These are phyloP conservation scores for Leccinum olivaceopallidum DNA, from an alignment of 768 basidiomycete genomes.

Conservation along the genomic window DNA sequence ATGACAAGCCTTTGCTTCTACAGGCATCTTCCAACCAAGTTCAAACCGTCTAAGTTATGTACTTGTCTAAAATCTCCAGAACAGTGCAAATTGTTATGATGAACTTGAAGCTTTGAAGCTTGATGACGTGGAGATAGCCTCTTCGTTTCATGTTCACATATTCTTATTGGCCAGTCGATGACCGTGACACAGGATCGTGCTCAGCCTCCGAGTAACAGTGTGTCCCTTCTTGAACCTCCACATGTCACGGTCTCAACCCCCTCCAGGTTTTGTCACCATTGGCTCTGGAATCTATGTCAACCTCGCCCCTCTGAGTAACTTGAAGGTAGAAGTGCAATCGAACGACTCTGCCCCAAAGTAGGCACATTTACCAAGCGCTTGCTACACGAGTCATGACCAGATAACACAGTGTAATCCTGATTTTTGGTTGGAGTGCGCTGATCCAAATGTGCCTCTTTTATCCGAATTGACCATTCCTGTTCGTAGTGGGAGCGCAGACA, in stretches of 20 bases:
- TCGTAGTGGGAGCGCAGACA: slow-evolving; percentile 27
- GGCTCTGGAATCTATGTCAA: slow-evolving; percentile 20
- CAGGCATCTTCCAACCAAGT: too few relatives aligned
- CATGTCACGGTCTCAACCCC: slow-evolving; percentile 2
- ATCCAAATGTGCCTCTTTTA: not conserved
- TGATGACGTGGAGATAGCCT: too few relatives aligned
- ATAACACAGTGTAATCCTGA: slow-evolving; percentile 25
- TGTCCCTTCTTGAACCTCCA: too few relatives aligned
- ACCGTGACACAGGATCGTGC: too few relatives aligned
- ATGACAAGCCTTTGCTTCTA: too few relatives aligned
- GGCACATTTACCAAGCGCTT: not conserved
- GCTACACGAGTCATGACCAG: not conserved
- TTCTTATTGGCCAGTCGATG: too few relatives aligned
- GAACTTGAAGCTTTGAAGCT: too few relatives aligned
- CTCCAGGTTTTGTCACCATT: slow-evolving; percentile 18
- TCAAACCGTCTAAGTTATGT: too few relatives aligned
- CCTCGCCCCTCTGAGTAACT: not conserved
- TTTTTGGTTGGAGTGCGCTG: slow-evolving; percentile 32
- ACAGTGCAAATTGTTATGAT: too few relatives aligned
- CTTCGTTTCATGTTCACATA: too few relatives aligned
- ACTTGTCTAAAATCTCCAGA: too few relatives aligned
- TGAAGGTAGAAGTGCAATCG: not conserved
- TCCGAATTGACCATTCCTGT: not conserved
- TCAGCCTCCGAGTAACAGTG: too few relatives aligned
- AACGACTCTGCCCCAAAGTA: slow-evolving; percentile 23